Evolutionary conservation across 164 flowering plant genomes (phyloP).

Genomic region (Stephania yunnanensis): DNA sequence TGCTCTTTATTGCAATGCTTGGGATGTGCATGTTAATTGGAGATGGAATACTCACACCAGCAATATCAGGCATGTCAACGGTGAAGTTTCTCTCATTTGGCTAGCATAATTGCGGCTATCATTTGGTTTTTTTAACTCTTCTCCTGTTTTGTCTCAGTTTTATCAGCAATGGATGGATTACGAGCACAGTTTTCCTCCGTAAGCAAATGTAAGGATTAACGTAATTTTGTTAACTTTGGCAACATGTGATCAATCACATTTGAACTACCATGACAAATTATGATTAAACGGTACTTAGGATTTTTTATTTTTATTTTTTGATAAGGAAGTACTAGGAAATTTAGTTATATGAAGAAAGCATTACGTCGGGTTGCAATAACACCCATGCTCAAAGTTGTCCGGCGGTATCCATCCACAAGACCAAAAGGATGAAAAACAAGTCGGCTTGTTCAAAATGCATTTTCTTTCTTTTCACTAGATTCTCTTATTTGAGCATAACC

Average conservation of each 20-base stretch:
- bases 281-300: not conserved
- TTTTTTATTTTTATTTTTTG: no score
- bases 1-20: constrained; percentile 71
- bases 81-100: not conserved
- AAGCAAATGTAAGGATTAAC: constrained; percentile 47
- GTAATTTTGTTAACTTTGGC: not conserved
- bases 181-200: constrained; percentile 67
- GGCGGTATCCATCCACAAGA: no score
- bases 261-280: not conserved
- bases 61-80: constrained; percentile 62
- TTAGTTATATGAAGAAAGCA: not conserved
- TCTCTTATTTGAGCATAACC: not conserved
- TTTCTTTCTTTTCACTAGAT: not conserved
- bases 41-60: constrained; percentile 88
- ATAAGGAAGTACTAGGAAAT: not conserved
- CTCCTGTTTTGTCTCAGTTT: constrained; percentile 32
- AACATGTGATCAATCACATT: not conserved
- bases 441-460: not conserved
- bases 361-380: not conserved
- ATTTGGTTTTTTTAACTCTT: not conserved
- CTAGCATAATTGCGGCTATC: not conserved
- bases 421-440: not conserved
- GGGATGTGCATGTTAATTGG: constrained; percentile 92
- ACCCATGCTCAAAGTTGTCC: not conserved
- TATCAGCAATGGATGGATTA: constrained; percentile 81